Conservation (phyloP, 2,329 filamentous ascomycete genomes). For the Ustilaginoidea virens region DNA sequence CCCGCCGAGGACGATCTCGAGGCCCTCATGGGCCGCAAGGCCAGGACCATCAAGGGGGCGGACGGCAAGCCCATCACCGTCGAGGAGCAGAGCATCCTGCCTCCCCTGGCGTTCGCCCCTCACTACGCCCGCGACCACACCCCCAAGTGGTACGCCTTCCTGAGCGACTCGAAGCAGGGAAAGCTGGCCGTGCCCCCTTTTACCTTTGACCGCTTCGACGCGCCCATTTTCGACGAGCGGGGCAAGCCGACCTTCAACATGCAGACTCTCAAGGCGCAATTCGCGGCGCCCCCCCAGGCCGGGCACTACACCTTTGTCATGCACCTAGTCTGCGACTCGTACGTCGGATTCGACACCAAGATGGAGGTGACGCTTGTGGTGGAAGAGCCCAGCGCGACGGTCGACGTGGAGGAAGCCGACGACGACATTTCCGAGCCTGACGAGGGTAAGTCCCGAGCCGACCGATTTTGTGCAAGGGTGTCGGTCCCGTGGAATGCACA, state of each 20-base stretch:
- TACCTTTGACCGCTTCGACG: constrained; percentile 85
- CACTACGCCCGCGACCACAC: constrained; percentile 82
- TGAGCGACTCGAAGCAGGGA: constrained; percentile 84
- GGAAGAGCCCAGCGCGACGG: constrained; percentile 76
- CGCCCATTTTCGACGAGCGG: constrained; percentile 64
- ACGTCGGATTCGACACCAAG: constrained; percentile 86
- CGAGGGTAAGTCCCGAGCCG: constrained; percentile 53
- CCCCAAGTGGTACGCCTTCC: constrained; percentile 86
- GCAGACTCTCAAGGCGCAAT: constrained; percentile 94
- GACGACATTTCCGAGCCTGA: constrained; percentile 97
- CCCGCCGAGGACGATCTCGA: constrained; percentile 86
- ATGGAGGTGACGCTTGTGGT: constrained; percentile 80
- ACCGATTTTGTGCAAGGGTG: constrained; percentile 9
- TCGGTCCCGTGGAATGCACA: no score
- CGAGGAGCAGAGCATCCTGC: constrained; percentile 51
- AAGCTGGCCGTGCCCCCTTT: constrained; percentile 96
- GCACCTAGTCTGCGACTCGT: constrained; percentile 88
- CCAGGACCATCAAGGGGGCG: constrained; percentile 47
- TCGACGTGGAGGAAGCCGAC: constrained; percentile 66
- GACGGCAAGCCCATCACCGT: constrained; percentile 41
- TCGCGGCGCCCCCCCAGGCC: constrained; percentile 81
- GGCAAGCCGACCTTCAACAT: constrained; percentile 86
- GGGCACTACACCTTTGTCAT: constrained; percentile 92
- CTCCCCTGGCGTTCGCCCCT: constrained; percentile 78
- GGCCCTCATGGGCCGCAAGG: constrained; percentile 64